phyloP scores from a whole-genome alignment of 768 basidiomycete genomes.

The Boletus sp. region DNA sequence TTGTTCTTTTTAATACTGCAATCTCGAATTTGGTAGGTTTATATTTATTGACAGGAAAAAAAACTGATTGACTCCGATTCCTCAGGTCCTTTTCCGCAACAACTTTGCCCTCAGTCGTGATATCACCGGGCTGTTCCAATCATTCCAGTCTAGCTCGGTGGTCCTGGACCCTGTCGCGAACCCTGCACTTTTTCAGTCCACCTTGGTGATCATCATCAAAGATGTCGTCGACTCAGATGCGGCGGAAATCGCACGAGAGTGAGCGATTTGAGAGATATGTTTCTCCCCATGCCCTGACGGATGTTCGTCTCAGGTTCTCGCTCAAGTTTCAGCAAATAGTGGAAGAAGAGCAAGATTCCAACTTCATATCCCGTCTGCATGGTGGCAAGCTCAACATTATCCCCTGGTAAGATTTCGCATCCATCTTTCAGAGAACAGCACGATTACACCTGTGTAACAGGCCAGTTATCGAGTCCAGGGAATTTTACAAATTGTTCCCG shows the following conservation, averaged over 20 bases:
- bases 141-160: conserved; percentile 55
- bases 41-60: not conserved
- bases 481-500: conserved; percentile 55
- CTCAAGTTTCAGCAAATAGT: conserved; percentile 61
- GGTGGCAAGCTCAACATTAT: conserved; percentile 53
- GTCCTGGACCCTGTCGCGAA: conserved; percentile 59
- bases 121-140: conserved; percentile 59
- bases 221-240: conserved; percentile 65
- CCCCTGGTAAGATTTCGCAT: conserved; percentile 41
- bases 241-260: conserved; percentile 58
- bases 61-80: not conserved
- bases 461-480: conserved; percentile 60
- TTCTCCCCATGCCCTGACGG: not conserved
- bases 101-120: conserved; percentile 65
- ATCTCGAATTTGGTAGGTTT: conserved; percentile 57
- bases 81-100: conserved; percentile 61
- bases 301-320: conserved; percentile 40
- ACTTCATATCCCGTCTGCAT: conserved; percentile 61
- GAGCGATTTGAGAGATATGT: conserved; percentile 12
- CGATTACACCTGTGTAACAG: not conserved
- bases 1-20: conserved; percentile 65
- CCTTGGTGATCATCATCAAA: conserved; percentile 64
- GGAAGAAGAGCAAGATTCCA: conserved; percentile 54
- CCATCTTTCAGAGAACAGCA: not conserved
- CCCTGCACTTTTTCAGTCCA: conserved; percentile 57